phyloP scores from a whole-genome alignment of 495 filamentous ascomycete species.

The Penicillium subrubescens region DNA sequence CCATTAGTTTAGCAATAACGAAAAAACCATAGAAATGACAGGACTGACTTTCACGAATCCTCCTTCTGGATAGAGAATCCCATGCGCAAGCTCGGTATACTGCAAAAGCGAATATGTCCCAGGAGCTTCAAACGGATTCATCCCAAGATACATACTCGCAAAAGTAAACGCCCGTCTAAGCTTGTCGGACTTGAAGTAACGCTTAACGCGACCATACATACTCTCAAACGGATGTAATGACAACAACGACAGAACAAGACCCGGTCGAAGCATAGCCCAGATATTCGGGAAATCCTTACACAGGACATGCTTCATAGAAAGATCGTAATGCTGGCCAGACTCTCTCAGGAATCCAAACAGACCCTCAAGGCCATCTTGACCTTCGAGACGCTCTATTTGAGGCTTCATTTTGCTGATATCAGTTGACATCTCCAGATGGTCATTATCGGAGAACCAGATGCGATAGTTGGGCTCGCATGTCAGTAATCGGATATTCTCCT shows the following conservation, averaged over 20 bases:
- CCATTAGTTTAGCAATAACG: neutral
- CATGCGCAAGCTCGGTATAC: constrained; percentile 71
- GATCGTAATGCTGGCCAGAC: constrained; percentile 64
- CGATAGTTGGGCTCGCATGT: constrained; percentile 75
- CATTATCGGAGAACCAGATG: constrained; percentile 66
- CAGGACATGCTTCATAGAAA: constrained; percentile 61
- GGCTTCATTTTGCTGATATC: constrained; percentile 64
- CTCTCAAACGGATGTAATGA: constrained; percentile 65
- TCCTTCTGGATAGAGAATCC: constrained; percentile 72
- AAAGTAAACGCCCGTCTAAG: constrained; percentile 69
- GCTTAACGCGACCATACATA: constrained; percentile 58
- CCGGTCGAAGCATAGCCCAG: constrained; percentile 51
- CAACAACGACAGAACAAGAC: constrained; percentile 55
- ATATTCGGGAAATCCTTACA: constrained; percentile 61
- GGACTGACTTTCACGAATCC: constrained; percentile 55
- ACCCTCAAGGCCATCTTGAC: constrained; percentile 61
- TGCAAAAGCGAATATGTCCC: constrained; percentile 72
- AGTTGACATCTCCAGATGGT: constrained; percentile 57
- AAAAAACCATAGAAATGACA: neutral
- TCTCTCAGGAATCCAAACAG: constrained; percentile 64
- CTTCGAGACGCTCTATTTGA: constrained; percentile 69
- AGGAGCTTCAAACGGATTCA: constrained; percentile 72
- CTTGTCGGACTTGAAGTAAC: constrained; percentile 67
- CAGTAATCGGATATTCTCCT: constrained; percentile 60
- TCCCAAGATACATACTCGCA: constrained; percentile 77